Evolutionary conservation across 805 yeast genomes (phyloP).

Genomic region (Saccharomycopsis sp.): DNA sequence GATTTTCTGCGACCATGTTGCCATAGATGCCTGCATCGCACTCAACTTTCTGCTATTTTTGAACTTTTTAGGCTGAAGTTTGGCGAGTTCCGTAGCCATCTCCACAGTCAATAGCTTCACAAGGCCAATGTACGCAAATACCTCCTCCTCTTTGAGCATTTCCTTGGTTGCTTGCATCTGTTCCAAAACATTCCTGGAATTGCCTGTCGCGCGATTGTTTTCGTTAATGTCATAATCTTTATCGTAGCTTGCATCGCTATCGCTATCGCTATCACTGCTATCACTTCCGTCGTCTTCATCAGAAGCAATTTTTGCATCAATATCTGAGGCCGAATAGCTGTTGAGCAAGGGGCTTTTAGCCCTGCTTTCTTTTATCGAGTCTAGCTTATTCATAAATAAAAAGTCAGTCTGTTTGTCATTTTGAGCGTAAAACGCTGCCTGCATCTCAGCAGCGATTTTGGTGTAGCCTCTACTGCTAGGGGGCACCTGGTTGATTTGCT

Average conservation of each 20-base stretch:
- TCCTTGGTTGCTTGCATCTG: conserved; percentile 76
- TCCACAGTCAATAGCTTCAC: conserved; percentile 69
- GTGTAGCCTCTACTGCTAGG: conserved; percentile 57
- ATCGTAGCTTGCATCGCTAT: conserved; percentile 21
- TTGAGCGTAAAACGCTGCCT: conserved; percentile 60
- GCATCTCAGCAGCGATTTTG: conserved; percentile 80
- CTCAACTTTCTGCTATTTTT: conserved; percentile 56
- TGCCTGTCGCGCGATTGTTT: conserved; percentile 32
- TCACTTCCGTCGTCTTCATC: conserved; percentile 29
- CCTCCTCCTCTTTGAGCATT: conserved; percentile 75
- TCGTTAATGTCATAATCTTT: conserved; percentile 30
- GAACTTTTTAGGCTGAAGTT: conserved; percentile 34
- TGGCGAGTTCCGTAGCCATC: conserved; percentile 75
- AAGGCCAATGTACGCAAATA: conserved; percentile 86
- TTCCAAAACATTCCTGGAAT: conserved; percentile 40
- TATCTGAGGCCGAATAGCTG: conserved; percentile 16
- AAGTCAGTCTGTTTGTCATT: conserved; percentile 52
- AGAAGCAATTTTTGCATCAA: conserved; percentile 20
- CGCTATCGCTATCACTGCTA: conserved; percentile 33
- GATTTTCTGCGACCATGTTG: conserved; percentile 74
- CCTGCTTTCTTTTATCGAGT: neutral
- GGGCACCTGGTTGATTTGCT: conserved; percentile 21
- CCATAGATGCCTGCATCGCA: conserved; percentile 67
- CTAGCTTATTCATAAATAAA: conserved; percentile 35
- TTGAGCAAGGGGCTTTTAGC: conserved; percentile 9